Evolutionary conservation across 1,139 yeast genomes (phyloP).

Genomic region (Wickerhamomyces sp.): DNA sequence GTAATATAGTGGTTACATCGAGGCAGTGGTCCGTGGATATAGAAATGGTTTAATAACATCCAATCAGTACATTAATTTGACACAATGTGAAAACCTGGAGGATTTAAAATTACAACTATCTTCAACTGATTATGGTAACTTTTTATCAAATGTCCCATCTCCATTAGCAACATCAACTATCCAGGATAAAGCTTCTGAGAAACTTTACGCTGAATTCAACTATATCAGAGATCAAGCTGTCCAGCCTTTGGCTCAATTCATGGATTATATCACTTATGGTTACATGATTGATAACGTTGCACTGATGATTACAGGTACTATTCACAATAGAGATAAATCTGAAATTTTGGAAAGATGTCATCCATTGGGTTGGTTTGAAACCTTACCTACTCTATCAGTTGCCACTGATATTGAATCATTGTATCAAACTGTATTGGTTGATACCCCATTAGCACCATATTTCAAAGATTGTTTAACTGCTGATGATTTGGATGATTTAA

Average conservation of each 20-base stretch:
- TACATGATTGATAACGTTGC: slow-evolving; percentile 98
- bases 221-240: slow-evolving; percentile 82
- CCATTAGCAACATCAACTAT: slow-evolving; percentile 79
- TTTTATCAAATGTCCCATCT: slow-evolving; percentile 75
- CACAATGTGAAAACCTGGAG: slow-evolving; percentile 93
- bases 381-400: slow-evolving; percentile 89
- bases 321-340: slow-evolving; percentile 86
- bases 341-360: slow-evolving; percentile 89
- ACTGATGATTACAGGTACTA: slow-evolving; percentile 92
- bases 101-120: slow-evolving; percentile 91
- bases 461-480: slow-evolving; percentile 90
- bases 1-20: slow-evolving; percentile 62
- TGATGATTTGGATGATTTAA: slow-evolving; percentile 90
- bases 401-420: slow-evolving; percentile 92
- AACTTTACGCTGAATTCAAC: slow-evolving; percentile 77
- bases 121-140: slow-evolving; percentile 93
- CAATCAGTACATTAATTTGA: slow-evolving; percentile 81
- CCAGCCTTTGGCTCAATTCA: slow-evolving; percentile 71
- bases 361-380: slow-evolving; percentile 98
- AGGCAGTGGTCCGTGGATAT: slow-evolving; percentile 93
- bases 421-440: slow-evolving; percentile 91
- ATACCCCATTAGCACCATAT: slow-evolving; percentile 96
- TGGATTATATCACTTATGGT: slow-evolving; percentile 90
- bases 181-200: slow-evolving; percentile 71
- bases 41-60: slow-evolving; percentile 74